Conservation (phyloP, 2,329 filamentous ascomycete genomes). For the Beauveria medogensis region DNA sequence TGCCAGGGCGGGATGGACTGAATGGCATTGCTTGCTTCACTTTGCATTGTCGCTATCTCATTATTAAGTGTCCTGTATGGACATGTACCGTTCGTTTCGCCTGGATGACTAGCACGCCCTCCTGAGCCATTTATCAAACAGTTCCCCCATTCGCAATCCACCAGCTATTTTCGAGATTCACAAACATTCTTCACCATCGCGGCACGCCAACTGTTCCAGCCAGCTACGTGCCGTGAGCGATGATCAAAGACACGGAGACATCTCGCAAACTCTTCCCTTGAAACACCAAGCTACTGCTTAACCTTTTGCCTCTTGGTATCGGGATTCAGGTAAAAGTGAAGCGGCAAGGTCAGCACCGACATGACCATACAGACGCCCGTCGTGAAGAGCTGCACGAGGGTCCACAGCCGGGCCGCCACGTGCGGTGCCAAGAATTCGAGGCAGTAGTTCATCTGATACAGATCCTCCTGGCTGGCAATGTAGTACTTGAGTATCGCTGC, state of each 20-base stretch:
- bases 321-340: slow-evolving; percentile 26
- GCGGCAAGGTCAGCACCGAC: slow-evolving; percentile 32
- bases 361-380: slow-evolving; percentile 58
- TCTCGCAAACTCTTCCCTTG: too few relatives aligned
- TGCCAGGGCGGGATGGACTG: neutral
- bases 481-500: slow-evolving; percentile 42
- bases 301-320: slow-evolving; percentile 8
- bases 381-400: slow-evolving; percentile 54
- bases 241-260: neutral
- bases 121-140: neutral
- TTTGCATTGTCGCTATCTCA: neutral
- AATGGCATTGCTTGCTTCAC: neutral
- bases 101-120: neutral
- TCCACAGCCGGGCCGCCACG: slow-evolving; percentile 46
- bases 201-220: neutral
- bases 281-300: neutral
- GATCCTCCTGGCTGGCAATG: slow-evolving; percentile 69
- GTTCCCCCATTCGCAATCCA: too few relatives aligned
- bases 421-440: slow-evolving; percentile 63
- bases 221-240: neutral
- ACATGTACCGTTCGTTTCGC: neutral
- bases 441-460: slow-evolving; percentile 71
- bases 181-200: neutral
- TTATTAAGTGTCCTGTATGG: neutral
- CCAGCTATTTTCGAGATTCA: neutral